phyloP scores from a whole-genome alignment of 148 eudicot species.

The Silene conica region DNA sequence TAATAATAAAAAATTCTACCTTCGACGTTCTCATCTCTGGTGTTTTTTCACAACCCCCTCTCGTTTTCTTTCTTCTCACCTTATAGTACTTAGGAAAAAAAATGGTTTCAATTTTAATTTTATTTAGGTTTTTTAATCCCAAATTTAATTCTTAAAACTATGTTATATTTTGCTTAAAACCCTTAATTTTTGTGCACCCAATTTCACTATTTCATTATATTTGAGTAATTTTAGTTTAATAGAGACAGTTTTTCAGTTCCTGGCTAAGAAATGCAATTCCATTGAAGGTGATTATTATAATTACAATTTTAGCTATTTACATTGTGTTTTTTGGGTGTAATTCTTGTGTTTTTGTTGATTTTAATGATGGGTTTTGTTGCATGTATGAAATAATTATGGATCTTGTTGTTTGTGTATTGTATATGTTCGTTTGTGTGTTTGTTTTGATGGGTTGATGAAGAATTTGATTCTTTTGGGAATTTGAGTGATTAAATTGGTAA shows the following conservation, averaged over 20 bases:
- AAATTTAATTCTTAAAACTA: not conserved
- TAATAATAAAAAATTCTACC: not conserved
- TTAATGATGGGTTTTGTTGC: conserved; percentile 30
- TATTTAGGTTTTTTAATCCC: not conserved
- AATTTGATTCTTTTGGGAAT: conserved; percentile 3
- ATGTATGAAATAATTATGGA: conserved; percentile 30
- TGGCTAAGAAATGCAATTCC: conserved; percentile 10
- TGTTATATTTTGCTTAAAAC: not conserved
- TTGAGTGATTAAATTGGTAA: conserved; percentile 24
- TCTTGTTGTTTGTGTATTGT: conserved; percentile 24
- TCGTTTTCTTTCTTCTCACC: conserved; percentile 4
- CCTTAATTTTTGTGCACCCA: conserved; percentile 21
- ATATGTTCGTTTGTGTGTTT: not conserved
- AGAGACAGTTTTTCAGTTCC: conserved; percentile 10
- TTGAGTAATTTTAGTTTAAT: conserved; percentile 18
- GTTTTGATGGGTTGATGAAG: conserved; percentile 16
- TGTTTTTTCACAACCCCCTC: conserved; percentile 17
- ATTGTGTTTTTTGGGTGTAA: conserved; percentile 11
- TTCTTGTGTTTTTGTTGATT: conserved; percentile 5
- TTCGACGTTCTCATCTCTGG: conserved; percentile 17
- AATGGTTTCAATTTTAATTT: not conserved
- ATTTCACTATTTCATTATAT: conserved; percentile 25
- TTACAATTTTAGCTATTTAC: not conserved
- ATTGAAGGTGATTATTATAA: conserved; percentile 27
- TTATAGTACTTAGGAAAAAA: not conserved